Evolutionary conservation across 495 filamentous ascomycete genomes (phyloP).

Genomic region (Penicillium cataractarum): DNA sequence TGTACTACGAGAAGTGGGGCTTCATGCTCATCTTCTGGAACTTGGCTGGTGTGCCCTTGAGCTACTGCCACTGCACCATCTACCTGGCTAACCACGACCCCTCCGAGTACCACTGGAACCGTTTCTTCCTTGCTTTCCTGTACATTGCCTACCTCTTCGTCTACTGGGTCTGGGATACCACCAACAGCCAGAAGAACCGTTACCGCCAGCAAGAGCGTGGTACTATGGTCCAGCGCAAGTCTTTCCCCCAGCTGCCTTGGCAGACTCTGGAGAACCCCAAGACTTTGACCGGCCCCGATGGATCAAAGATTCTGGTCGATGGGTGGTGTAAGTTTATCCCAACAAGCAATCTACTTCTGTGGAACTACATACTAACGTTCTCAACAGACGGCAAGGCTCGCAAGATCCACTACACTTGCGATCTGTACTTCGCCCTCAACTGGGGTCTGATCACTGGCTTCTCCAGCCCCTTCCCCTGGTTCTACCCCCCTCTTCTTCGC

Average conservation of each 20-base stretch:
- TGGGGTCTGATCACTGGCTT: conserved; percentile 71
- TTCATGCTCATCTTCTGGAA: conserved; percentile 99
- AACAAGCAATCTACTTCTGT: background rate
- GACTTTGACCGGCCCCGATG: conserved; percentile 76
- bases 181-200: conserved; percentile 93
- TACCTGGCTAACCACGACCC: conserved; percentile 91
- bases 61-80: conserved; percentile 95
- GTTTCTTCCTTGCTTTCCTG: conserved; percentile 64
- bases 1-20: conserved; percentile 99
- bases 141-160: conserved; percentile 77
- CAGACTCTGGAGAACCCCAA: conserved; percentile 83
- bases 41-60: conserved; percentile 90
- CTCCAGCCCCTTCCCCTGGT: conserved; percentile 91
- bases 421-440: conserved; percentile 72
- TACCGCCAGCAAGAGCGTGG: conserved; percentile 85
- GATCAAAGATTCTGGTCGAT: conserved; percentile 81
- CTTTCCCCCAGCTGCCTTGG: conserved; percentile 95
- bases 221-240: conserved; percentile 67
- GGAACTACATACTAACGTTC: conserved; percentile 13
- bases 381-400: conserved; percentile 72
- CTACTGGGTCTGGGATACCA: conserved; percentile 92
- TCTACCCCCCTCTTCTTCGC: conserved; percentile 92
- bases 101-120: conserved; percentile 78
- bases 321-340: conserved; percentile 74
- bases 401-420: conserved; percentile 95